Evolutionary conservation across 73 alveolate genomes (phyloP), one percentile per base, ranked within the genome.

Genomic region (Symbiodinium natans): DNA sequence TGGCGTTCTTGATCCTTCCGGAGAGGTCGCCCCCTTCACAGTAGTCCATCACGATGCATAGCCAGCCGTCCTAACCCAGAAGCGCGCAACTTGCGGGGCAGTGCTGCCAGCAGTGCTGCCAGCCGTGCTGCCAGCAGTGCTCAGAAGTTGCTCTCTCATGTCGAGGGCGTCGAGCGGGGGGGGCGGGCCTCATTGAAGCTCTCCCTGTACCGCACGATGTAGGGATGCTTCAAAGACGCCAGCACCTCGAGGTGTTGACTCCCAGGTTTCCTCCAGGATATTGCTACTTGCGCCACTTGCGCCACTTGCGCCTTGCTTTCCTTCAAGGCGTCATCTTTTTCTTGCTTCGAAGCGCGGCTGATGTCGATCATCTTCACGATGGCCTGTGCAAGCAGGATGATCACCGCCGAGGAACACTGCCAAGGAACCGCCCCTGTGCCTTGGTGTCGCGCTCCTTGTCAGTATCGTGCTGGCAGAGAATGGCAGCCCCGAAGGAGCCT

Each of bases 141-240:
- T 9, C 19, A 33, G 10, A 6, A 31, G 52, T 10, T 3, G 71
- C 36, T 2, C 6, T 33, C 59, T 6, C 25, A 2, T 3, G 27
- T 83, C 74, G 39, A 63, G 10, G 71, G 6, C 13, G 52, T 85
- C 75, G 33, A 33, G 90, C 99, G 94, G 31, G 99, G 99, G 41
- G 95, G 93, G 34, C 99, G 99, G 42, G 99, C 93, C 99, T 99
- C 99, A 73, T 99, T 99, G 95, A 99, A 99, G 86, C 99, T 99
- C 95, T 99, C 99, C 68, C 99, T 92, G 80, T 99, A 99, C 84
- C 99, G 97, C 54, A 99, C 99, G 86, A 99, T 99, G 98, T 99
- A 99, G 39, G 99, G 99, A 75, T 99, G 99, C 99, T 99, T 99
- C 87, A 99, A 98, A 48, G 96, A 99, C 71, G 99, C 99, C 94